These are phyloP conservation scores for Pulveroboletus sp. DNA, from an alignment of 768 basidiomycete genomes.

Conservation along the genomic window DNA sequence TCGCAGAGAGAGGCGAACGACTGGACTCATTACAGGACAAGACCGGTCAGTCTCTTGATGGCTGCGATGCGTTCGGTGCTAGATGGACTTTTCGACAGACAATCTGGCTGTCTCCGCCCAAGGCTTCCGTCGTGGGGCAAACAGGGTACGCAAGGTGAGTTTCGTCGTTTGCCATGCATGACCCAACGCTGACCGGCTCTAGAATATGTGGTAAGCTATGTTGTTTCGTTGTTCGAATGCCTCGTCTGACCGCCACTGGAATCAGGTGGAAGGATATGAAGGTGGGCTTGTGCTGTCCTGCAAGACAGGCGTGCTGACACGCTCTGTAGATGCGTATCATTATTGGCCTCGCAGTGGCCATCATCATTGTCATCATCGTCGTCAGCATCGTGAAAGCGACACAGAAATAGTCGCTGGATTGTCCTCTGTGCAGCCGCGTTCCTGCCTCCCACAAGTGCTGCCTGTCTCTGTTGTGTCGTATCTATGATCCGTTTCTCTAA, in stretches of 20 bases:
- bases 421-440: neutral
- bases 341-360: constrained; percentile 82
- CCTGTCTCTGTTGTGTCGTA: constrained; percentile 37
- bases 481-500: constrained; percentile 38
- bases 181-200: constrained; percentile 8
- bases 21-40: constrained; percentile 95
- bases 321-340: constrained; percentile 85
- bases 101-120: constrained; percentile 98
- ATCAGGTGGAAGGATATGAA: constrained; percentile 97
- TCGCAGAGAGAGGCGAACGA: constrained; percentile 91
- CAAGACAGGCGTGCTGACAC: constrained; percentile 7
- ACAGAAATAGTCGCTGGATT: constrained; percentile 34
- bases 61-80: neutral
- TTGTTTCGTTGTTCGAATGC: neutral
- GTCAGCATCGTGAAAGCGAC: constrained; percentile 91
- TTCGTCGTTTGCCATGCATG: neutral
- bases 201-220: constrained; percentile 86
- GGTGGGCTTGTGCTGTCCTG: constrained; percentile 39
- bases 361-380: constrained; percentile 94
- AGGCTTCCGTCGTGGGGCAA: constrained; percentile 95
- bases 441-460: constrained; percentile 11
- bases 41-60: constrained; percentile 67
- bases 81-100: constrained; percentile 45
- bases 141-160: constrained; percentile 89
- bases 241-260: constrained; percentile 7